These are phyloP conservation scores for Guadua angustifolia DNA, from an alignment of 176 grass and related monocot genomes.

Conservation along the genomic window DNA sequence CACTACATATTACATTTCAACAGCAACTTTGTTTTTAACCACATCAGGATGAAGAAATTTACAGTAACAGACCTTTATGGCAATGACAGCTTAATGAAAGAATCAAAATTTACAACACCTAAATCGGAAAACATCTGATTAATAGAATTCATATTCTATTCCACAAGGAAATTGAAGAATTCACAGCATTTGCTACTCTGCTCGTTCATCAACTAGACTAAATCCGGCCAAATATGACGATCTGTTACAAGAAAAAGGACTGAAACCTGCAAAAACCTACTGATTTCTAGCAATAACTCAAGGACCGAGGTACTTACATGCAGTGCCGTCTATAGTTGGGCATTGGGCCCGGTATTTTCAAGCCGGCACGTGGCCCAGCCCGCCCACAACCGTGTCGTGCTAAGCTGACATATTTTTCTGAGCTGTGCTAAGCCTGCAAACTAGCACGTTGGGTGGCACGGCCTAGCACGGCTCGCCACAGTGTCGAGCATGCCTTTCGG, in stretches of 20 bases:
- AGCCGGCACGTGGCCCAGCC: too few species aligned
- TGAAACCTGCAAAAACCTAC: conserved; percentile 30
- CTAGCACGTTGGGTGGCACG: too few species aligned
- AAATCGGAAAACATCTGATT: not conserved
- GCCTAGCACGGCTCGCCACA: too few species aligned
- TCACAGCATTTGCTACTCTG: not conserved
- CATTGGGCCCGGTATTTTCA: too few species aligned
- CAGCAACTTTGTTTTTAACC: not conserved
- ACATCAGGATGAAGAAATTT: not conserved
- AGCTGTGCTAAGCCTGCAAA: too few species aligned
- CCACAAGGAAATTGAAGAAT: not conserved
- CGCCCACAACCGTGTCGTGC: too few species aligned
- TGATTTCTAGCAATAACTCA: conserved; percentile 27
- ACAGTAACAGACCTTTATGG: not conserved
- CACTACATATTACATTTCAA: not conserved
- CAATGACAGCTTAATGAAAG: conserved; percentile 18
- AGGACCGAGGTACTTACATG: conserved; percentile 18
- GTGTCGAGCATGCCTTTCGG: too few species aligned
- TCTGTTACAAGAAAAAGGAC: conserved; percentile 26
- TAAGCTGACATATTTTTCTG: too few species aligned
- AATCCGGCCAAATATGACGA: conserved; percentile 8
- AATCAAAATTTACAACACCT: not conserved
- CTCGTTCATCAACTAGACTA: not conserved
- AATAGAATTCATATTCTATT: conserved; percentile 21
- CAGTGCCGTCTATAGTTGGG: not conserved